Evolutionary conservation across 1,139 yeast genomes (phyloP), one percentile per base, ranked within the genome.

Genomic region (Waltiozyma sp.): DNA sequence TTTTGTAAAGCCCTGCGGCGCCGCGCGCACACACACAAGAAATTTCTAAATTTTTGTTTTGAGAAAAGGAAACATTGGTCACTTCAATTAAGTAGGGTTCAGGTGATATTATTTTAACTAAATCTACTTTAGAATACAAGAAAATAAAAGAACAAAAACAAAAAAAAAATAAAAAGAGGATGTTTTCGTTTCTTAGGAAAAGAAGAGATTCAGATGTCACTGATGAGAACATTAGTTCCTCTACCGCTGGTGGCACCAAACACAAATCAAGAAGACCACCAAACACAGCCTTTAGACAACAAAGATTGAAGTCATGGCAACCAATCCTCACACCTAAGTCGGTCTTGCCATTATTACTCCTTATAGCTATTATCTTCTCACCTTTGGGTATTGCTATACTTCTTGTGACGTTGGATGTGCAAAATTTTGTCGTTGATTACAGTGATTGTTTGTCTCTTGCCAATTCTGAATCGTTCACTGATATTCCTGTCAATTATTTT

Each of bases 231-330:
- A 16, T 24, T 13, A 34, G n/a, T 11, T 16, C 40, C 24, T n/a
- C 39, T 7, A 13, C 40, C n/a, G 26, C 41, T 13, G 19, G 38
- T 13, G 19, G 38, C 19, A 46, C 56, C 4, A 43, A 55, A 21
- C 48, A 38, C 5, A 55, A 50, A 24, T 54, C 59, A 6, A 53
- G 58, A 43, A 55, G 50, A 40, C 59, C 59, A 28, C 58, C 59
- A 41, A 84, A 83, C 58, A 83, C 91, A 3, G 91, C 91, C 2
- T 83, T 83, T 56, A 72, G 89, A 55, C 93, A 83, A 56, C 87
- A 80, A 54, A 64, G 87, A 58, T 63, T 80, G 52, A 80, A 81
- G 57, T 82, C 91, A 46, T 83, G 91, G 91, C 91, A 83, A 61
- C 91, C 91, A 0, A 80, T 82, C 40, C 68, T 83, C 45, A 79